Conservation (phyloP, 305 asterid species). For the Fraxinus dipetala region DNA sequence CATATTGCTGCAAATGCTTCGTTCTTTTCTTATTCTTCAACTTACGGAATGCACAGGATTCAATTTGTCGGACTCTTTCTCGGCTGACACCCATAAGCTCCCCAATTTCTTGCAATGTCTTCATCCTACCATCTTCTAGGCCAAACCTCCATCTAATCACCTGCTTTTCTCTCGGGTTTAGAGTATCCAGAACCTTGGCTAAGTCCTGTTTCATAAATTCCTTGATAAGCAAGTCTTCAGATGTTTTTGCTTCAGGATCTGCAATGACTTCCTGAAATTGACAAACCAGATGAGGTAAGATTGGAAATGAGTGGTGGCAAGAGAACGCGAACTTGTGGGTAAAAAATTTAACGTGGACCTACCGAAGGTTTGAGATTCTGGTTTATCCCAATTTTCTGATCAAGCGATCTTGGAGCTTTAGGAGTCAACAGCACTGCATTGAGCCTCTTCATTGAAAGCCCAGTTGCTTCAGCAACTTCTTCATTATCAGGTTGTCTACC, state of each 20-base stretch:
- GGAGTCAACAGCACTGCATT: conserved; percentile 71
- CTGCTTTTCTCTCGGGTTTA: conserved; percentile 76
- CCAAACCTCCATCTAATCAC: conserved; percentile 85
- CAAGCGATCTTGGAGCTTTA: conserved; percentile 87
- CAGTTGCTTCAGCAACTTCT: conserved; percentile 85
- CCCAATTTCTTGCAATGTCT: conserved; percentile 89
- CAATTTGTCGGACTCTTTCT: conserved; percentile 88
- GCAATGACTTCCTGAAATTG: conserved; percentile 67
- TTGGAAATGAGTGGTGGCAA: neutral
- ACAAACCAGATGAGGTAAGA: neutral
- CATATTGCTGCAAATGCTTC: conserved; percentile 68
- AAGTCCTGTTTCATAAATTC: conserved; percentile 80
- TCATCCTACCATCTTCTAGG: conserved; percentile 74
- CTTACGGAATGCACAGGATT: conserved; percentile 77
- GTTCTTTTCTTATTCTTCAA: conserved; percentile 86
- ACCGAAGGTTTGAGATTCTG: conserved; percentile 78
- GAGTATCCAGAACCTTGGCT: conserved; percentile 60
- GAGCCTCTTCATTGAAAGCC: conserved; percentile 84
- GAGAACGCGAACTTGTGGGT: neutral
- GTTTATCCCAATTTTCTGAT: conserved; percentile 79
- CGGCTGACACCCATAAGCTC: conserved; percentile 88
- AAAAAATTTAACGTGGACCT: conserved; percentile 10
- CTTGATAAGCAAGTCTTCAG: conserved; percentile 69
- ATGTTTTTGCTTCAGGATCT: conserved; percentile 80
- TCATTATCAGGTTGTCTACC: conserved; percentile 71